Percentiles rank a stretch among this genome's conserved stretches.
Conservation (phyloP, 179 eudicot species). For the Carnegiea gigantea region DNA sequence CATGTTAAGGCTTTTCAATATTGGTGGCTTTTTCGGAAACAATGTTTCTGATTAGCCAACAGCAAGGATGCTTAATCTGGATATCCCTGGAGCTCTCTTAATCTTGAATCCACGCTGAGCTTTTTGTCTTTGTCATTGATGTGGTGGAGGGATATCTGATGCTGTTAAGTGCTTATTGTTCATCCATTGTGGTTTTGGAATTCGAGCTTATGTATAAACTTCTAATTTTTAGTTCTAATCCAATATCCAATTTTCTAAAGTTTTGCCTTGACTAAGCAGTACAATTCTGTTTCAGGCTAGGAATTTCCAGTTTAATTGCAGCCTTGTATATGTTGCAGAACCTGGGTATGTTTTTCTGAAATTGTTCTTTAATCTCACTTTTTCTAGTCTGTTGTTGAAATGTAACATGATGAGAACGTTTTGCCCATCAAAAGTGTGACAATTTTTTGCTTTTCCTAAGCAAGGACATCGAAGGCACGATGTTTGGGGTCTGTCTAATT, state of each 20-base stretch:
- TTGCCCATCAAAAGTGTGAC: background rate
- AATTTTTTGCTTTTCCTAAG: background rate
- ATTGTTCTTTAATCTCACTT: background rate
- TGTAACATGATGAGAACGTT: background rate
- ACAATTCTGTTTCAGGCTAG: constrained; percentile 64
- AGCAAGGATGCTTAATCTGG: background rate
- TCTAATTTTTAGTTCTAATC: background rate
- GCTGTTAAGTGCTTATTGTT: background rate
- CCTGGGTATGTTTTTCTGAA: constrained; percentile 66
- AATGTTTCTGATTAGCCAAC: background rate
- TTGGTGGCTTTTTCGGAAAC: background rate
- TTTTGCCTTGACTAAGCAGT: constrained; percentile 11
- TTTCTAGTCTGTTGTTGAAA: constrained; percentile 1
- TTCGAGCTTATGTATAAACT: background rate
- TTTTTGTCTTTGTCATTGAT: background rate
- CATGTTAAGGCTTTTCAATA: background rate
- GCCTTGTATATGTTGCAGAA: constrained; percentile 94
- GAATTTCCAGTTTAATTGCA: constrained; percentile 89
- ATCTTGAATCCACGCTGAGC: background rate
- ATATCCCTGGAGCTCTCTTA: background rate
- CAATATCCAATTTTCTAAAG: background rate
- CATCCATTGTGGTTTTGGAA: background rate
- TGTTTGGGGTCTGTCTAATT: background rate
- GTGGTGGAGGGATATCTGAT: background rate
- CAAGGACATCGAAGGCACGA: background rate